These are phyloP conservation scores for Poa pratensis DNA, from an alignment of 176 grass and related monocot species.

Conservation along the genomic window DNA sequence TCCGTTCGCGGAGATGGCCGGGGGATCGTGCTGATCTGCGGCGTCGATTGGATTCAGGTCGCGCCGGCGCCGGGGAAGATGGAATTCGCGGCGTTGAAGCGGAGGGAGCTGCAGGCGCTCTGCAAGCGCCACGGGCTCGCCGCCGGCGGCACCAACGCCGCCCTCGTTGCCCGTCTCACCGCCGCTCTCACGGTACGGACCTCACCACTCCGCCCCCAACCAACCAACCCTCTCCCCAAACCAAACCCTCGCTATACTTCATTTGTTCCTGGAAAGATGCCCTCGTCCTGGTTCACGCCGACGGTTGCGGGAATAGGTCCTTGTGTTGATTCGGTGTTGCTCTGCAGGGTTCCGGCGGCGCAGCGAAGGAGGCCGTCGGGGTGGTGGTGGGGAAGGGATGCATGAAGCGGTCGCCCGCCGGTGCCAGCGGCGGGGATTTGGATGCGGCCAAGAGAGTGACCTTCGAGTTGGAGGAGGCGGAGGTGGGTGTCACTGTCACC, in stretches of 20 bases:
- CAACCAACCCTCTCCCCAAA: neutral
- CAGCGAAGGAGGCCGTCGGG: neutral
- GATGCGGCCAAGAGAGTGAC: slow-evolving; percentile 48
- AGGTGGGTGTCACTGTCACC: neutral
- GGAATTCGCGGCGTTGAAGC: slow-evolving; percentile 54
- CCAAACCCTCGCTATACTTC: neutral
- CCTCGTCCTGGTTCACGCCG: neutral
- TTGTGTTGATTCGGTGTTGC: slow-evolving; percentile 4
- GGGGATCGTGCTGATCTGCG: neutral
- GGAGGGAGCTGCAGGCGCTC: slow-evolving; percentile 56
- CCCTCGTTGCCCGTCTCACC: slow-evolving; percentile 46
- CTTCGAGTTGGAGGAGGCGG: slow-evolving; percentile 36
- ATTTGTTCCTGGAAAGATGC: too few species aligned
- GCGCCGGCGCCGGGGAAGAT: neutral
- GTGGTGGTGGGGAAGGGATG: slow-evolving; percentile 54
- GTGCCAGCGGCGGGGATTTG: neutral
- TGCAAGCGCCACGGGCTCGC: slow-evolving; percentile 62
- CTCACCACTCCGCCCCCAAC: neutral
- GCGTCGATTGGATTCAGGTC: neutral
- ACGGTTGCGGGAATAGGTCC: neutral
- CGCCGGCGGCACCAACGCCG: slow-evolving; percentile 43
- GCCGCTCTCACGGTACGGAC: slow-evolving; percentile 44
- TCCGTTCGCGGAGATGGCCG: slow-evolving; percentile 3
- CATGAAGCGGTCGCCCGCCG: slow-evolving; percentile 42
- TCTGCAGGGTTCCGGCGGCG: slow-evolving; percentile 3